A percentile compares a stretch with the other conserved stretches of the same genome.
phyloP scores from a whole-genome alignment of 202 grass and related monocot genomes.

The Panicum virgatum region DNA sequence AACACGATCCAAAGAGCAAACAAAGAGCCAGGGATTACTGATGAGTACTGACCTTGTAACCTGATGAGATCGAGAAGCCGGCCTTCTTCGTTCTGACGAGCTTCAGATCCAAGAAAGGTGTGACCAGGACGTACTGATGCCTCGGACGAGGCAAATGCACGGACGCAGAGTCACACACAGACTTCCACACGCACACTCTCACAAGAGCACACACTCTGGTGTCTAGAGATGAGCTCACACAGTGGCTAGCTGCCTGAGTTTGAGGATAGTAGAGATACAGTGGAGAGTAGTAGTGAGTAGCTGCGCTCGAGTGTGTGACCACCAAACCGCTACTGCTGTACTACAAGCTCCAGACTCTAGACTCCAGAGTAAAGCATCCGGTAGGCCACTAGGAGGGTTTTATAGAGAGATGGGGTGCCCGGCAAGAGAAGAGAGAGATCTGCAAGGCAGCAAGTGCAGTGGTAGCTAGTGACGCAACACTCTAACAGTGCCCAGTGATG shows the following conservation, averaged over 20 bases:
- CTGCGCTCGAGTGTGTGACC: slow-evolving; percentile 2
- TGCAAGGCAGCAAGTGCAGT: not conserved
- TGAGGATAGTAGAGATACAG: slow-evolving; percentile 61
- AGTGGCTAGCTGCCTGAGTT: slow-evolving; percentile 23
- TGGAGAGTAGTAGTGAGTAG: slow-evolving; percentile 57
- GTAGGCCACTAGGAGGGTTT: slow-evolving; percentile 42
- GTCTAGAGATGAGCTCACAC: slow-evolving; percentile 55
- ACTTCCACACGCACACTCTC: slow-evolving; percentile 46
- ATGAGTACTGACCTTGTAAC: not conserved
- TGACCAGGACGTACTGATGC: not conserved
- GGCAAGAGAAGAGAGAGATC: slow-evolving; percentile 1
- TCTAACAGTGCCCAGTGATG: not conserved
- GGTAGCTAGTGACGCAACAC: not conserved
- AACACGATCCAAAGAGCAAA: not conserved
- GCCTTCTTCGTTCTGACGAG: slow-evolving; percentile 2
- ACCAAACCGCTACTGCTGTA: slow-evolving; percentile 38
- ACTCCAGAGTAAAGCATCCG: slow-evolving; percentile 50
- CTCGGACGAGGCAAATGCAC: slow-evolving; percentile 35
- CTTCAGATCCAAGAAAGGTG: slow-evolving; percentile 59
- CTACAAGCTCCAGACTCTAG: slow-evolving; percentile 63
- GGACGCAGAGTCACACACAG: not conserved
- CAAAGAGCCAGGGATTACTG: not conserved
- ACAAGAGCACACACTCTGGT: slow-evolving; percentile 55
- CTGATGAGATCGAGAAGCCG: slow-evolving; percentile 26
- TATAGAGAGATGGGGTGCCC: slow-evolving; percentile 31